These are phyloP conservation scores for Xylaria curta DNA, from an alignment of 495 filamentous ascomycete species.

Conservation along the genomic window DNA sequence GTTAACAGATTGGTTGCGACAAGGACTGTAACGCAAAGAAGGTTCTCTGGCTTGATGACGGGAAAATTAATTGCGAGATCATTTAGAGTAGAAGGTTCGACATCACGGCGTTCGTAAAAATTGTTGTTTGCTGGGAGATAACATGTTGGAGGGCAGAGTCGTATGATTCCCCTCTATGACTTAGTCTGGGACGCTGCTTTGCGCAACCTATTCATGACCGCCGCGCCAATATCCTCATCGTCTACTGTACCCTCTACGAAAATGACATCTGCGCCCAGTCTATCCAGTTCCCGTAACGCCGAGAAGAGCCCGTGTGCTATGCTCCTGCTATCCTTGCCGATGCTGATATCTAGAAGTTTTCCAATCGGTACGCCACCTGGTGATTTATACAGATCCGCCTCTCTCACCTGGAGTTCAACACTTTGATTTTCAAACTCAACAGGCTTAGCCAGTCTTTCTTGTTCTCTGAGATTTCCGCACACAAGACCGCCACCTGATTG, in stretches of 20 bases:
- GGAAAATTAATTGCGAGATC: slow-evolving; percentile 20
- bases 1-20: slow-evolving; percentile 87
- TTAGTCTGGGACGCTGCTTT: slow-evolving; percentile 77
- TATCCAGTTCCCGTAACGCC: slow-evolving; percentile 83
- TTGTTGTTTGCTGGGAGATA: slow-evolving; percentile 34
- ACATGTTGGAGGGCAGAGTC: slow-evolving; percentile 21
- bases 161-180: slow-evolving; percentile 40
- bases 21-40: slow-evolving; percentile 60
- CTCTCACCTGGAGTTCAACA: slow-evolving; percentile 41
- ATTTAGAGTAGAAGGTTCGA: slow-evolving; percentile 15
- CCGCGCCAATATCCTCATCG: slow-evolving; percentile 82
- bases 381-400: slow-evolving; percentile 40
- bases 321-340: slow-evolving; percentile 71
- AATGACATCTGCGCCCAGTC: slow-evolving; percentile 78
- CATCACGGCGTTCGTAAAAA: slow-evolving; percentile 43
- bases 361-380: slow-evolving; percentile 36
- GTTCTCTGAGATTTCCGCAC: slow-evolving; percentile 31
- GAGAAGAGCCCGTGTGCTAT: slow-evolving; percentile 89
- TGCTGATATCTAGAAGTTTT: slow-evolving; percentile 61
- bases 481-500: slow-evolving; percentile 40
- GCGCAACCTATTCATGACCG: slow-evolving; percentile 92
- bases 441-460: slow-evolving; percentile 22
- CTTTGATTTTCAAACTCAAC: slow-evolving; percentile 26
- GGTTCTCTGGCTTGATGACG: slow-evolving; percentile 24
- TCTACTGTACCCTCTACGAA: slow-evolving; percentile 90